Base-by-base conservation (phyloP, 257 asterid species). In the Fraxinus cuspidata region DNA sequence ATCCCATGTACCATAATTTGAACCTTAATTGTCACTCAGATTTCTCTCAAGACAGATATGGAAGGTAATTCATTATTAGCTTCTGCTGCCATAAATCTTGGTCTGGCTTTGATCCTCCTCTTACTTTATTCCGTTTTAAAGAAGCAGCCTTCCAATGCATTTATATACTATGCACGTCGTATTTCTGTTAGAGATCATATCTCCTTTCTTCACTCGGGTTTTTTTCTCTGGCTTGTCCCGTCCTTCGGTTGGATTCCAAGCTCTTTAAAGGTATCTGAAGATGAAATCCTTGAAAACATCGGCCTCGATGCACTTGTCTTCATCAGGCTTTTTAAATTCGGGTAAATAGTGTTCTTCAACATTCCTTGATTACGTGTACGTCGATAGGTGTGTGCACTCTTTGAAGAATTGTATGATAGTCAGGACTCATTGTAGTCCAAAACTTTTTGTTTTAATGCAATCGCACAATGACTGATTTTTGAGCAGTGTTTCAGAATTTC, bases 131-230 rank as follows among this genome's bases (percentile, higher is more conserved):
- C 78, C 74, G 65, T 79, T 38, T 64, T 64, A 40, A 72, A 40
- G 69, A 79, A 73, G 34, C 74, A 58, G 29, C 82, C 78, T 79
- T 79, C 78, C n/a, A 65, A 40, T 21, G 74, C 78, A 35, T 63
- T 34, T 27, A 42, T 42, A 63, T 79, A 44, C 58, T 32, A 58
- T 29, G 69, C 74, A n/a, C 78, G 58, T 29, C 38, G 6, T 3
- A 5, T 71, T 21, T 18, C 32, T 56, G 38, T 71, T 35, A 27
- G 29, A 15, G 69, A 64, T 10, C 10, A 8, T 53, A 6, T 32
- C 37, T 49, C 74, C 11, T 65, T 63, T 47, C 38, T 44, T 47
- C 56, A 65, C 40, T 64, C 78, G 27, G 16, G 7, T 35, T 73
- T 67, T 51, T 60, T 73, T 47, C 74, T 63, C 27, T 18, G 60